Base-by-base conservation (phyloP, 768 basidiomycete species). In the Lactarius deliciosus region DNA sequence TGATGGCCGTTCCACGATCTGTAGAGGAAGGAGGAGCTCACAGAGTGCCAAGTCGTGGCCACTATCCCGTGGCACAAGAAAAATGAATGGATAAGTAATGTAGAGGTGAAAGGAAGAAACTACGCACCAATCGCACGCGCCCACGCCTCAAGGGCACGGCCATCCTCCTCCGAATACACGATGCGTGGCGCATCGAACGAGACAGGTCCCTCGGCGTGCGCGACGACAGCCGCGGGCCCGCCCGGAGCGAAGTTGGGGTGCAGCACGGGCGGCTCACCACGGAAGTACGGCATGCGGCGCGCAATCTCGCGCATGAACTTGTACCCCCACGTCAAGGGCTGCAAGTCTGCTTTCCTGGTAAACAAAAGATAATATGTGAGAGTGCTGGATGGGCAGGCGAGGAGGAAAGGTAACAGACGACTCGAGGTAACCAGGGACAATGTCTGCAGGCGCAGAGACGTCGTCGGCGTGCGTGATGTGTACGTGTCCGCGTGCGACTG, bases 251-350 rank as follows among this genome's bases (percentile, higher is more conserved):
- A 80, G n/a, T 64, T 30, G 3, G 79, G 79, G 63, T 75, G 74
- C 20, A 56, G 57, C 8, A 64, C 57, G 2, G 63, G 64, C 32
- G 72, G 66, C 64, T 78, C 77, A 30, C 78, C 78, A 38, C 77
- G 73, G 56, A 77, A 79, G 38, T 63, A 66, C 22, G 73, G 62
- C 81, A 86, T 84, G 13, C 87, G 82, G 41, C 87, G 81, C 5
- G 77, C 75, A 11, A 84, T 64, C 73, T 89, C 86, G 1, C 86
- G 79, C 5, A 71, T 61, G 62, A 78, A 80, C 70, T 88, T 89
- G 74, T 87, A 89, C 0, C 71, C 77, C 79, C 83, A 83, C 63
- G 77, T 76, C 57, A 86, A 68, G 25, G 81, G 75, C 0, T 73
- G 79, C 4, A 34, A 9, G 34, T 34, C 34, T 1, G 34, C 34